A percentile compares a stretch with the other conserved stretches of the same genome.
Evolutionary conservation across 306 rosid genomes (phyloP).

Genomic region (Vigna hirtella): DNA sequence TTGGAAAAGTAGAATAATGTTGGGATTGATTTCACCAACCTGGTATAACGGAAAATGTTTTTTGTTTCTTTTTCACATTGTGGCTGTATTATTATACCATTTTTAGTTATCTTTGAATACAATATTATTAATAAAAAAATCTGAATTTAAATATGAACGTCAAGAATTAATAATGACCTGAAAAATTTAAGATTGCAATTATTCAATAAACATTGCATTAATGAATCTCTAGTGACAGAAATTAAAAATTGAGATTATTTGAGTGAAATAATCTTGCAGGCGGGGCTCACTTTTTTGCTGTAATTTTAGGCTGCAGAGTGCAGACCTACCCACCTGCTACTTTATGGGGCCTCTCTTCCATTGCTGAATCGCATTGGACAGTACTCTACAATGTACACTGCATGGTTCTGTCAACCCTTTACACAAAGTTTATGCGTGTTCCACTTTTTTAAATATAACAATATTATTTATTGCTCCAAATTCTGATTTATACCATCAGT

Average conservation of each 20-base stretch:
- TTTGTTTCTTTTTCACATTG: no score
- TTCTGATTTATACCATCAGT: background rate
- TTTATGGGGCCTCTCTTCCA: conserved; percentile 35
- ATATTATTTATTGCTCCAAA: no score
- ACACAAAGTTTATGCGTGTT: background rate
- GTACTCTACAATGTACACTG: background rate
- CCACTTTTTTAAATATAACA: background rate
- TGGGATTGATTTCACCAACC: no score
- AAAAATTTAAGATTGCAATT: no score
- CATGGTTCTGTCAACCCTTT: background rate
- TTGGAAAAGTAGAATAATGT: no score
- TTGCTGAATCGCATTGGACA: conserved; percentile 1
- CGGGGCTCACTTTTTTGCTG: background rate
- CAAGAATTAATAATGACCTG: no score
- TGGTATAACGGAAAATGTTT: no score
- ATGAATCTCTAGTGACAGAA: background rate
- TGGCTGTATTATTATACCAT: no score
- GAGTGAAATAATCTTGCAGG: background rate
- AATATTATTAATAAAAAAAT: no score
- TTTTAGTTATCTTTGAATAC: no score
- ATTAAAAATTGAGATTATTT: background rate
- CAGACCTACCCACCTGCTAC: conserved; percentile 33
- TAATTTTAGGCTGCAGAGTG: conserved; percentile 27
- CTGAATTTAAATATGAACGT: no score
- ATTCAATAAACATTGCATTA: background rate